phyloP scores from a whole-genome alignment of 495 filamentous ascomycete genomes.

The Neurospora sp. region DNA sequence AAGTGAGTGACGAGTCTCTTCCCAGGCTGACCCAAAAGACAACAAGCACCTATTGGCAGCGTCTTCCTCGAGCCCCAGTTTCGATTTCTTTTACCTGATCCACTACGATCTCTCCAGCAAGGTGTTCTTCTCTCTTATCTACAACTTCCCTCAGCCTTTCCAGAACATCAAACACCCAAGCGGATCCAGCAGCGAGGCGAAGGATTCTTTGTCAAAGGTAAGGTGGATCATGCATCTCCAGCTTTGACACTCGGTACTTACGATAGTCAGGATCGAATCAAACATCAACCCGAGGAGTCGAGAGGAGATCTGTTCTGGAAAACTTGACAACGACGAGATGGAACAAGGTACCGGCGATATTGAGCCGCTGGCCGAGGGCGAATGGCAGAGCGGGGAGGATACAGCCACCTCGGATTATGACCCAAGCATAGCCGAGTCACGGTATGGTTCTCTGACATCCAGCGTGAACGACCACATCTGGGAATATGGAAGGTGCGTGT shows the following conservation, averaged over 20 bases:
- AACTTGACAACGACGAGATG: constrained; percentile 8
- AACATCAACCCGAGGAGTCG: not conserved
- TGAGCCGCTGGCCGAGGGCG: constrained; percentile 12
- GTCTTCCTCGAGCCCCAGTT: not conserved
- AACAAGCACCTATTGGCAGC: not conserved
- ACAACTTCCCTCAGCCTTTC: not conserved
- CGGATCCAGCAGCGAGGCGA: not conserved
- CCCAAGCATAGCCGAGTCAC: constrained; percentile 15
- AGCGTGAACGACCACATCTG: constrained; percentile 25
- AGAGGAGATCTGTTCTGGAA: not conserved
- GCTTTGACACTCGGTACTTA: not conserved
- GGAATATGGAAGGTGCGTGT: constrained; percentile 26
- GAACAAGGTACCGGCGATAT: constrained; percentile 14
- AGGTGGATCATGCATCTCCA: not conserved
- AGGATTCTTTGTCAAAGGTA: not conserved
- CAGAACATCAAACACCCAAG: not conserved
- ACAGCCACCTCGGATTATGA: constrained; percentile 26
- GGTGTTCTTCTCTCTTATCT: not conserved
- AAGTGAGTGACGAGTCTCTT: not conserved
- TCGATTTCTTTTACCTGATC: not conserved
- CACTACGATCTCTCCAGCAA: not conserved
- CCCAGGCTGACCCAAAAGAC: not conserved
- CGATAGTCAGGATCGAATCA: not conserved
- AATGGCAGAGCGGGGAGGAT: constrained; percentile 4
- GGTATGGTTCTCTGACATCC: constrained; percentile 23